These are phyloP conservation scores for Pythium rhizo-oryzae DNA, from an alignment of 352 stramenopile genomes.

Conservation along the genomic window DNA sequence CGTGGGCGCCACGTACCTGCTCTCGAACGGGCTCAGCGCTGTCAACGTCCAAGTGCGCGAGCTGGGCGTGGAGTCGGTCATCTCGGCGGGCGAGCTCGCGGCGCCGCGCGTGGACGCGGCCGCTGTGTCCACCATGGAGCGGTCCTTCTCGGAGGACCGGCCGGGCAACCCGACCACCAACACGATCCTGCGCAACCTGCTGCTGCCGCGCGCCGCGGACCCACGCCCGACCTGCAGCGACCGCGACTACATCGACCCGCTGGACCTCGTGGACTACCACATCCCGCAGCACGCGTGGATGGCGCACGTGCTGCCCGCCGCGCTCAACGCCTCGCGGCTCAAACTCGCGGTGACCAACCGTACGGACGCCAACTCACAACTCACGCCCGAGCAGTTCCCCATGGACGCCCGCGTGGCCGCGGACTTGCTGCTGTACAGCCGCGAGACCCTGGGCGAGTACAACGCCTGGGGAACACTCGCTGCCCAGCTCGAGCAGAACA, in stretches of 20 bases:
- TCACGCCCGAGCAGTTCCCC: conserved; percentile 4
- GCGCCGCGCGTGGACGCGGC: neutral
- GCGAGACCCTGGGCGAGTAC: too few species aligned
- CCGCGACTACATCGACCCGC: neutral
- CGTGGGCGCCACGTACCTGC: neutral
- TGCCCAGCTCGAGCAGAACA: too few species aligned
- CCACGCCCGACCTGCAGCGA: neutral
- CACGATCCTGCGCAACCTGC: conserved; percentile 16
- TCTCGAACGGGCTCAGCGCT: neutral
- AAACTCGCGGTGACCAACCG: neutral
- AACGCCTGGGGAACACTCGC: too few species aligned
- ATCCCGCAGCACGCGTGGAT: conserved; percentile 7
- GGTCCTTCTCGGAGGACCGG: neutral
- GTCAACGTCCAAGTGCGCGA: conserved; percentile 12
- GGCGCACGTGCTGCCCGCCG: neutral
- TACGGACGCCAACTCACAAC: neutral
- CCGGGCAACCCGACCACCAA: conserved; percentile 6
- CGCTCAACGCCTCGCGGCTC: neutral
- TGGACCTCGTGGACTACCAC: neutral
- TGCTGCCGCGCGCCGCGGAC: neutral
- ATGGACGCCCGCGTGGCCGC: conserved; percentile 3
- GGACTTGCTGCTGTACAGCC: neutral
- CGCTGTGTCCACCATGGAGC: neutral
- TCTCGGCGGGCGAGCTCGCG: conserved; percentile 1
- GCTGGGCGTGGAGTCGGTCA: neutral